These are phyloP conservation scores for Neurospora africana DNA, from an alignment of 495 filamentous ascomycete species.

Conservation along the genomic window DNA sequence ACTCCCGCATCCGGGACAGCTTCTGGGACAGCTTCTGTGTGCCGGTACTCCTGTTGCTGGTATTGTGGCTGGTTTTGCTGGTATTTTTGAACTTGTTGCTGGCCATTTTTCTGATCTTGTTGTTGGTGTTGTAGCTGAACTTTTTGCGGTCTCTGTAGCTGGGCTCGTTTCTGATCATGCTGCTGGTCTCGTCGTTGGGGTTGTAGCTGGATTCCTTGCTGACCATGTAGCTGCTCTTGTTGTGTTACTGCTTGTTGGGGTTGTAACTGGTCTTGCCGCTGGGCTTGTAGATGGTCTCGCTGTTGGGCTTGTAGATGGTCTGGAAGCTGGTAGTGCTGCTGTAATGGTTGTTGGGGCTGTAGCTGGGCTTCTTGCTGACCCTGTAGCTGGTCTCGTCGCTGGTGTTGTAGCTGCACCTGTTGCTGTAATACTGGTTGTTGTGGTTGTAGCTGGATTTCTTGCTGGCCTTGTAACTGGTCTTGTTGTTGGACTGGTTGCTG, in stretches of 20 bases:
- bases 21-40: neutral
- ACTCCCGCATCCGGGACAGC: neutral
- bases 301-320: neutral
- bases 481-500: neutral
- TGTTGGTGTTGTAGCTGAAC: neutral
- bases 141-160: neutral
- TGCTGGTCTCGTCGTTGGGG: conserved; percentile 4
- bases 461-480: neutral
- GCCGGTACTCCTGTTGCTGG: neutral
- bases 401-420: neutral
- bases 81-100: neutral
- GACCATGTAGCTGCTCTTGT: neutral
- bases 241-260: neutral
- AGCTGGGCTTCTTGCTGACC: neutral
- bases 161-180: neutral
- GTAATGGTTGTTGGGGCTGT: neutral
- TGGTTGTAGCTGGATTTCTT: neutral
- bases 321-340: neutral
- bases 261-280: conserved; percentile 1
- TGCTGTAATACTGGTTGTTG: neutral
- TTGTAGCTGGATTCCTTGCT: neutral
- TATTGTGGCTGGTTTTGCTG: neutral
- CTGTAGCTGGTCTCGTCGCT: neutral
- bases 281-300: conserved; percentile 4
- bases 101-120: neutral